Evolutionary conservation across 192 early-diverging fungal genomes (phyloP), one percentile per base, ranked within the genome.

Genomic region (Pilaira anomala): DNA sequence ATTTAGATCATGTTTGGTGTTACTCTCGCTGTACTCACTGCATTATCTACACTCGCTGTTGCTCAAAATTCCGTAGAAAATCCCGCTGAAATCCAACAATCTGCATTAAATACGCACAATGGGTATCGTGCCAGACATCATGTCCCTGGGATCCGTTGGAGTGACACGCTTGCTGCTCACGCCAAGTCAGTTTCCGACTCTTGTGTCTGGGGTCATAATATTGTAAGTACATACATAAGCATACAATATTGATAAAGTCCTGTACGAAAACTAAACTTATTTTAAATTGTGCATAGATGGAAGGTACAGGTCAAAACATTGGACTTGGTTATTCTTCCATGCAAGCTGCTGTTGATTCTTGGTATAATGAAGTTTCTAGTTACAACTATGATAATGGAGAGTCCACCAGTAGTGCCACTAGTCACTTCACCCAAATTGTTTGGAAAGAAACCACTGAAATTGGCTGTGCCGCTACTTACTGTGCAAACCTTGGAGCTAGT

Each of bases 261-360:
- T n/a, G n/a, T n/a, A n/a, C n/a, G n/a, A n/a, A n/a, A n/a, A n/a
- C n/a, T n/a, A n/a, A n/a, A n/a, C n/a, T n/a, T n/a, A n/a, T n/a
- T n/a, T n/a, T n/a, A n/a, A n/a, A n/a, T n/a, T n/a, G n/a, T n/a
- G n/a, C n/a, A n/a, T n/a, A n/a, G n/a, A n/a, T n/a, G n/a, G n/a
- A n/a, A n/a, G n/a, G n/a, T n/a, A n/a, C n/a, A n/a, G 76, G 76
- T 39, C 77, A 81, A 62, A 81, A 78, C 65, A 46, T 81, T 19
- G 77, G 72, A 6, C 57, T 60, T 41, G 77, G 77, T 21, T 79
- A 78, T 67, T 36, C 36, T 12, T 41, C 61, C 30, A 73, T 63
- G 64, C 65, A 53, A 24, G 3, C 46, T 0, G 69, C 63, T 12
- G 61, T 81, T n/a, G 48, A 22, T 21, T 68, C 54, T 36, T 81